phyloP scores from a whole-genome alignment of 129 eudicot species.

The Tagetes patula region DNA sequence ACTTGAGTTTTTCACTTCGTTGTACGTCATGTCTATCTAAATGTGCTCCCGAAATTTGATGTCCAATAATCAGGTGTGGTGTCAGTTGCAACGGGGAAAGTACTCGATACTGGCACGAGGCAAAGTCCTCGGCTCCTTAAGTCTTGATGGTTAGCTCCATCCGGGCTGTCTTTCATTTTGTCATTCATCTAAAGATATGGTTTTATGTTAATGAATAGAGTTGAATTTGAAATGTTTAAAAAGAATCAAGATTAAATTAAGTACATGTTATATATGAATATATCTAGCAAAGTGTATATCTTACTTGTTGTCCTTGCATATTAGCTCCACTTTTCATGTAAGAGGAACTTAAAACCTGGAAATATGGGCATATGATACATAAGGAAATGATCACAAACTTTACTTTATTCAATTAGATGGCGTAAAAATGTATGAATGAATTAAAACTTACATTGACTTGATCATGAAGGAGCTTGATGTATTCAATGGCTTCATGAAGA shows the following conservation, averaged over 20 bases:
- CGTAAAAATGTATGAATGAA: neutral
- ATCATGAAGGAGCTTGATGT: conserved; percentile 91
- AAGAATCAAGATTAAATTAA: neutral
- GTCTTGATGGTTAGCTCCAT: conserved; percentile 49
- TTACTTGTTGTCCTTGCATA: conserved; percentile 62
- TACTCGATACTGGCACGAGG: conserved; percentile 88
- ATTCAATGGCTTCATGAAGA: conserved; percentile 97
- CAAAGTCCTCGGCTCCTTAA: conserved; percentile 82
- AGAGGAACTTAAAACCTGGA: conserved; percentile 72
- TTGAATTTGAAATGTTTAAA: neutral
- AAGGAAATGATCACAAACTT: neutral
- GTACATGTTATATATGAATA: neutral
- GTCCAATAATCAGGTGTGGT: conserved; percentile 76
- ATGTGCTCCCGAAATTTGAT: conserved; percentile 65
- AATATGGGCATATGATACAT: conserved; percentile 1
- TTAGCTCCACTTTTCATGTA: conserved; percentile 73
- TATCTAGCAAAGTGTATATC: neutral
- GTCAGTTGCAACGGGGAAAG: conserved; percentile 78
- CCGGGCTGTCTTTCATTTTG: conserved; percentile 34
- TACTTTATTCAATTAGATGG: neutral
- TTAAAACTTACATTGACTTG: conserved; percentile 72
- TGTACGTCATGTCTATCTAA: conserved; percentile 44
- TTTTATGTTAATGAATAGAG: neutral
- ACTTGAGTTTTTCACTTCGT: neutral
- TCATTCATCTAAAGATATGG: conserved; percentile 32